A percentile compares a stretch with the other conserved stretches of the same genome.
Conservation (phyloP, 2,329 filamentous ascomycete species). For the Zalaria sp. region DNA sequence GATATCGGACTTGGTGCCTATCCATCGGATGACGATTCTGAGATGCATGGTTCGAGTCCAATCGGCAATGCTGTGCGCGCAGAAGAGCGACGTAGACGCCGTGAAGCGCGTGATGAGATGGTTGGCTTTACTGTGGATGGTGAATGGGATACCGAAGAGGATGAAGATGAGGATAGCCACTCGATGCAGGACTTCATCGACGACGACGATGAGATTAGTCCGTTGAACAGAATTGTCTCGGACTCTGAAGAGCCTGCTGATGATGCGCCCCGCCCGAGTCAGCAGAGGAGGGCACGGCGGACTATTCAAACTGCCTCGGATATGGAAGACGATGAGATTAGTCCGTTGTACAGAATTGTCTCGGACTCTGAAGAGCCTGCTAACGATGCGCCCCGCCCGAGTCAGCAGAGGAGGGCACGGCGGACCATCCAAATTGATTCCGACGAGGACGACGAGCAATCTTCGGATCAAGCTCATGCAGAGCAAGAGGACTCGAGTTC, state of each 20-base stretch:
- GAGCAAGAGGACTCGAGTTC: neutral
- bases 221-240: neutral
- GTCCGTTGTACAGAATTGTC: neutral
- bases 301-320: slow-evolving; percentile 1
- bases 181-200: slow-evolving; percentile 8
- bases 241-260: neutral
- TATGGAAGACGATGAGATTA: neutral
- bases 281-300: neutral
- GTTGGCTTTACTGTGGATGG: neutral
- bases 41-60: neutral
- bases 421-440: slow-evolving; percentile 1
- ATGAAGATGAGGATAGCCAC: slow-evolving; percentile 6
- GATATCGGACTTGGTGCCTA: neutral
- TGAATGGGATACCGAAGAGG: slow-evolving; percentile 5
- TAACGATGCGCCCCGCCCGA: neutral
- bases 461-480: neutral
- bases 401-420: neutral
- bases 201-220: slow-evolving; percentile 8
- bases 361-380: neutral
- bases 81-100: neutral
- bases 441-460: neutral
- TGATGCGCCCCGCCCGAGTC: neutral
- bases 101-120: neutral
- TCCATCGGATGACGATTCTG: neutral
- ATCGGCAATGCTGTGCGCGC: neutral